phyloP scores from a whole-genome alignment of 768 basidiomycete species.

The Suillus subalutaceus region DNA sequence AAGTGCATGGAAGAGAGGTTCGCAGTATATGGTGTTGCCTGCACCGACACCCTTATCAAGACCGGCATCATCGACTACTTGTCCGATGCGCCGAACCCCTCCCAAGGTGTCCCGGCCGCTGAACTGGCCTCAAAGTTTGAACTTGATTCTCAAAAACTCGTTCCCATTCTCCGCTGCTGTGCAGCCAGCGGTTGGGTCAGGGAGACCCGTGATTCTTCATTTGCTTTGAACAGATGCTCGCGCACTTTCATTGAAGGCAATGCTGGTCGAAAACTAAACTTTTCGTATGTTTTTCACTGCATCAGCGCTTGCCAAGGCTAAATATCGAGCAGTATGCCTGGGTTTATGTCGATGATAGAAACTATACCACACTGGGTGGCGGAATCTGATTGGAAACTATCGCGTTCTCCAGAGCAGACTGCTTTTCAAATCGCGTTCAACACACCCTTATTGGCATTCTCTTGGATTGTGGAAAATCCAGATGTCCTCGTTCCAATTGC shows the following conservation, averaged over 20 bases:
- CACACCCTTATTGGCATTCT: constrained; percentile 23
- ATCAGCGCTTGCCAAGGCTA: neutral
- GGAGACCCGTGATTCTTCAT: constrained; percentile 20
- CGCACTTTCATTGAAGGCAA: constrained; percentile 17
- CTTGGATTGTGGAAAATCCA: constrained; percentile 15
- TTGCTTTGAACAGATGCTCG: constrained; percentile 22
- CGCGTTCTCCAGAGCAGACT: constrained; percentile 23
- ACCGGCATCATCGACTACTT: neutral
- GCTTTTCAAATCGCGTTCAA: constrained; percentile 44
- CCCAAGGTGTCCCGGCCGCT: neutral
- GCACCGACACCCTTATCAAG: neutral
- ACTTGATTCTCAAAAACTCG: neutral
- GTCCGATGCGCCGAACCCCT: neutral
- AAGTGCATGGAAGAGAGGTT: constrained; percentile 7
- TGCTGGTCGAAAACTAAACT: constrained; percentile 17
- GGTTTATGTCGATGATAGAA: constrained; percentile 16
- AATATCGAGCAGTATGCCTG: constrained; percentile 16
- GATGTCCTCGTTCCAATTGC: neutral
- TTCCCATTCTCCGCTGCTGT: constrained; percentile 20
- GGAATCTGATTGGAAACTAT: constrained; percentile 24
- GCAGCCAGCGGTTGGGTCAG: constrained; percentile 21
- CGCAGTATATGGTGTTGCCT: constrained; percentile 18
- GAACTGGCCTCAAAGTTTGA: neutral
- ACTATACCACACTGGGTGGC: constrained; percentile 15
- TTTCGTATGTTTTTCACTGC: constrained; percentile 14